Base-by-base conservation (phyloP, 2,329 filamentous ascomycete genomes). In the Hypoxylon sp. region DNA sequence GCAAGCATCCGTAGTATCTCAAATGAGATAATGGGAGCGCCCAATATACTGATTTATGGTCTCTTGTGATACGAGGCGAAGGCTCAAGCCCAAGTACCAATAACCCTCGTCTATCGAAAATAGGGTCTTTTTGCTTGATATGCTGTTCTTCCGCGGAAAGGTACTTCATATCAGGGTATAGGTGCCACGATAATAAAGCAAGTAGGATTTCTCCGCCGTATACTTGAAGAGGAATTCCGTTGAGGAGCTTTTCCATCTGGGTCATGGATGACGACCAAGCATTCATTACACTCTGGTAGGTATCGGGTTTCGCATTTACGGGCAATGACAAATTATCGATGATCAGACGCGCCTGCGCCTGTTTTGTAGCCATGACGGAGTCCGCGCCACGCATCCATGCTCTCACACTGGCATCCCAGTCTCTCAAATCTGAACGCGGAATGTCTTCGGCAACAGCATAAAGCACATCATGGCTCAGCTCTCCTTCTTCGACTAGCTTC, bases 341-440 rank as follows among this genome's bases (percentile, higher is more conserved):
- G 20, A 71, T 67, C 1, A 70, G 55, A 12, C 45, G 57, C 0
- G 70, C 43, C 32, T 70, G 64, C 5, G 48, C 65, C 11, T 67
- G 63, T 34, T 70, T 36, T 4, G 17, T 15, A 2, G 8, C 16
- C 49, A 56, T 71, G 9, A 55, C 63, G 4, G 46, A 23, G 36
- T 72, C 69, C 4, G 69, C 71, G 1, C 48, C 63, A 2, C 55
- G 52, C 1, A 75, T 53, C 73, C 72, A 75, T 0, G 72, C 52
- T 2, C 72, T 59, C 0, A 69, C 67, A 41, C 71, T 73, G 1
- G 68, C 65, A 58, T 74, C 72, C 72, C 71, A 75, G 7, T 50
- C 37, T 15, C 32, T 32, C 9, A 32, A 42, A 13, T 34, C 23
- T 12, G 42, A 17, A 36, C 31, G 12, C 6, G 30, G 9, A 15